A percentile compares a stretch with the other conserved stretches of the same genome.
Conservation (phyloP, 441 rosid genomes). For the Erysimum cheiri region DNA sequence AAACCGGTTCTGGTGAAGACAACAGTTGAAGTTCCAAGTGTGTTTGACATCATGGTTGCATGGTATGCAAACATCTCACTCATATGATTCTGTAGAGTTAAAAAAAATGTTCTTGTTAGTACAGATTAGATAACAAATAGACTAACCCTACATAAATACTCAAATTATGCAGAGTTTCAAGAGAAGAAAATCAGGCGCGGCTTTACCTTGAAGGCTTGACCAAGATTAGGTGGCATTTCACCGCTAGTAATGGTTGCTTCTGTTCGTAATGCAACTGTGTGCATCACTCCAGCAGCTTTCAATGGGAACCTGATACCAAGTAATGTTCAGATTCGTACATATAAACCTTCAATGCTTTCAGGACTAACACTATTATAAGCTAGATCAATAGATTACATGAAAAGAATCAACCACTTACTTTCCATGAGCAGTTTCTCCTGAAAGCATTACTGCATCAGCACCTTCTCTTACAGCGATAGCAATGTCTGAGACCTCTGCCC, state of each 20-base stretch:
- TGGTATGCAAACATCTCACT: conserved; percentile 99
- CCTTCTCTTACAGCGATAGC: conserved; percentile 98
- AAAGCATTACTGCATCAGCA: conserved; percentile 98
- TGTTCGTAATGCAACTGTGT: conserved; percentile 85
- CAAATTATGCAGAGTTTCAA: not conserved
- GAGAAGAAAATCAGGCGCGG: conserved; percentile 2
- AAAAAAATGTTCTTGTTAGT: conserved; percentile 24
- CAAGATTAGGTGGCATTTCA: conserved; percentile 88
- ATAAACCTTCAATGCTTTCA: conserved; percentile 9
- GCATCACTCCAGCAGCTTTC: conserved; percentile 99
- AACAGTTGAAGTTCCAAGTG: conserved; percentile 92
- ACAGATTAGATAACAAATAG: conserved; percentile 27
- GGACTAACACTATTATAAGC: not conserved
- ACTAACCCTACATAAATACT: conserved; percentile 6
- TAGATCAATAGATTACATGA: conserved; percentile 10
- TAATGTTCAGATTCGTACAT: conserved; percentile 25
- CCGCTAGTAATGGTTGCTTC: conserved; percentile 86
- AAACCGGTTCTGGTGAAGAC: conserved; percentile 97
- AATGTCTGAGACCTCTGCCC: conserved; percentile 98
- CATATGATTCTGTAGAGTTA: conserved; percentile 80
- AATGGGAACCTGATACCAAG: conserved; percentile 72
- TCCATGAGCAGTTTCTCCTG: conserved; percentile 99
- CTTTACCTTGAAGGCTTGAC: conserved; percentile 91
- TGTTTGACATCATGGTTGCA: conserved; percentile 99
- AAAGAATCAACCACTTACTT: conserved; percentile 59